Evolutionary conservation across 345 rosid genomes (phyloP).

Genomic region (Brassica juncea): DNA sequence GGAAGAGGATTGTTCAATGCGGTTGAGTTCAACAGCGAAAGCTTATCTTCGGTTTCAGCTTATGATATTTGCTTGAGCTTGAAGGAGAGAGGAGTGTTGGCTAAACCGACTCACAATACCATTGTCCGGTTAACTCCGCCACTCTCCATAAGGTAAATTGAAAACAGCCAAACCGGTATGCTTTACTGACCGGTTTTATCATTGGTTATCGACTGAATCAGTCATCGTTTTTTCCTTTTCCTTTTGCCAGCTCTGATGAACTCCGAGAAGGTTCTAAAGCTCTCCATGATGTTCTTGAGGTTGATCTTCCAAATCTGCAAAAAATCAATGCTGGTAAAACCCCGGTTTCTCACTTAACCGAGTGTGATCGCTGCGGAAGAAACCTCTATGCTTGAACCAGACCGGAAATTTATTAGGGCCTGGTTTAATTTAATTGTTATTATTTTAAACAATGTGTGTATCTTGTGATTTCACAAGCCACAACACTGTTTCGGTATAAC

Average conservation of each 20-base stretch:
- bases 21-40: conserved; percentile 65
- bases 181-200: neutral
- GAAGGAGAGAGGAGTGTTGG: conserved; percentile 90
- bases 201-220: neutral
- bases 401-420: neutral
- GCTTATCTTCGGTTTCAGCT: conserved; percentile 73
- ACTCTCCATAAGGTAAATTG: conserved; percentile 72
- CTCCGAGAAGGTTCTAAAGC: conserved; percentile 68
- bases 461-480: neutral
- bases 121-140: conserved; percentile 96
- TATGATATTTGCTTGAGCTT: conserved; percentile 85
- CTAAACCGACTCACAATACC: conserved; percentile 89
- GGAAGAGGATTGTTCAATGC: conserved; percentile 96
- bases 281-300: conserved; percentile 70
- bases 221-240: neutral
- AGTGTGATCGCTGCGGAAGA: conserved; percentile 84
- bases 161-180: conserved; percentile 14
- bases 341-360: conserved; percentile 43
- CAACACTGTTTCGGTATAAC: conserved; percentile 3
- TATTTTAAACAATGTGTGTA: neutral
- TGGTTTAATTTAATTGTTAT: conserved; percentile 7
- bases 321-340: conserved; percentile 48
- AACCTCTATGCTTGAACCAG: conserved; percentile 45
- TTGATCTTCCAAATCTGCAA: conserved; percentile 63
- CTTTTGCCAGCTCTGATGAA: conserved; percentile 65